Conservation (phyloP, 78 protist species). For the Chrysochromulina parva region DNA sequence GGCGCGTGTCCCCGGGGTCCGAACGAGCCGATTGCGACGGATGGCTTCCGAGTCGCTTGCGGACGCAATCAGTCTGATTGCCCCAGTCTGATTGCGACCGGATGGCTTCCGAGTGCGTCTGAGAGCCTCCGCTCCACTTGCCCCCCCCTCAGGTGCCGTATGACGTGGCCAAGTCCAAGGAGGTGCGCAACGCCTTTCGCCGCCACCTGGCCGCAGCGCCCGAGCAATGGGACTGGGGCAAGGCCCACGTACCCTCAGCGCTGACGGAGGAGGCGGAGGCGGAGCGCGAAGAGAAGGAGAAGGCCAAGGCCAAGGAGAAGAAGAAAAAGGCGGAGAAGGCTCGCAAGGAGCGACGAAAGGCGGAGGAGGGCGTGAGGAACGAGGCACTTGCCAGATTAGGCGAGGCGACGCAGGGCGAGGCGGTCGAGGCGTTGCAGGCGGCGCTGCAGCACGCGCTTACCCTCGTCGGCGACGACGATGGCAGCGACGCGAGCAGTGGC, state of each 20-base stretch:
- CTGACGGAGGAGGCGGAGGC: background rate
- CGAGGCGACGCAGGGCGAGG: background rate
- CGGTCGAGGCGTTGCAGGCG: background rate
- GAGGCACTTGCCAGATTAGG: background rate
- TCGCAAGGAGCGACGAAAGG: background rate
- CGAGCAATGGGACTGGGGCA: conserved; percentile 9
- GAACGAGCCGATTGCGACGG: too few relatives aligned
- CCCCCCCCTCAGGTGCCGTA: background rate
- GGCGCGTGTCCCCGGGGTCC: background rate
- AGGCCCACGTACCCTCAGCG: background rate
- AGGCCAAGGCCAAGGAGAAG: background rate
- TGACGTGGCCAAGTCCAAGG: background rate
- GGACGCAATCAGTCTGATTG: too few relatives aligned
- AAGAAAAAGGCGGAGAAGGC: background rate
- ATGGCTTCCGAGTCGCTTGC: too few relatives aligned
- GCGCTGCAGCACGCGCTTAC: background rate
- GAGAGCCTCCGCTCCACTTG: too few relatives aligned
- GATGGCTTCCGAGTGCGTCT: too few relatives aligned
- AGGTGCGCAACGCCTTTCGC: conserved; percentile 23
- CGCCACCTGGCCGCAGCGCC: background rate
- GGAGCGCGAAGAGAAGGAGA: background rate
- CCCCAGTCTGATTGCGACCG: too few relatives aligned
- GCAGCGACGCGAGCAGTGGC: too few relatives aligned
- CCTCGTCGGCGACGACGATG: background rate
- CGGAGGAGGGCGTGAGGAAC: background rate